Conservation (phyloP, 371 early-diverging fungal species). For the Phascolomyces articulosus region DNA sequence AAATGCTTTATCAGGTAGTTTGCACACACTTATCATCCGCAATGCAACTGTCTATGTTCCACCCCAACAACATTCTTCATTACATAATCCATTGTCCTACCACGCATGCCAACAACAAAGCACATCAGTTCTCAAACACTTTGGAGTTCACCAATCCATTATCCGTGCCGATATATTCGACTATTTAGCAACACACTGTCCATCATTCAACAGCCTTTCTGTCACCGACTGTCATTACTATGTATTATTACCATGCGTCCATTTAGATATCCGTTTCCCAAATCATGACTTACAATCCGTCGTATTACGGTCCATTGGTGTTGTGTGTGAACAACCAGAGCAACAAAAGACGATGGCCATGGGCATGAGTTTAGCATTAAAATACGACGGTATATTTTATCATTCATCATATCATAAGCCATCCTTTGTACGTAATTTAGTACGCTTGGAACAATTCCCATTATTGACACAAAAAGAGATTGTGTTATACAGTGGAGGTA, state of each 20-base stretch:
- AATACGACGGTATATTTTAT: neutral
- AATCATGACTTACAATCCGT: neutral
- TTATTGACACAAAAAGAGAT: neutral
- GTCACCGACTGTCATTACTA: constrained; percentile 3
- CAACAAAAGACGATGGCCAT: constrained; percentile 2
- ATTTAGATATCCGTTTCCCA: neutral
- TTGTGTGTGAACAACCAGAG: neutral
- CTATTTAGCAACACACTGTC: neutral
- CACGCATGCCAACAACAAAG: neutral
- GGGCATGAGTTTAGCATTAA: constrained; percentile 1
- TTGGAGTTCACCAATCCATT: neutral
- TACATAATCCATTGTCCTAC: no score
- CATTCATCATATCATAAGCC: constrained; percentile 1
- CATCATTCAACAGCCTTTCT: neutral
- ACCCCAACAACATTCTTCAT: neutral
- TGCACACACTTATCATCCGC: neutral
- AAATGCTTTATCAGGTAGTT: neutral
- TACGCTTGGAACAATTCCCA: neutral
- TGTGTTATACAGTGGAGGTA: no score
- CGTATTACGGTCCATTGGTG: constrained; percentile 2
- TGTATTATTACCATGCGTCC: neutral
- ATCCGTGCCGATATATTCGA: neutral
- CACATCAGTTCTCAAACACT: neutral
- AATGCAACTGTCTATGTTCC: neutral
- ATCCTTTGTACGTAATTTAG: neutral